These are phyloP conservation scores for Suhomyces emberorum DNA, from an alignment of 805 yeast species.

Conservation along the genomic window DNA sequence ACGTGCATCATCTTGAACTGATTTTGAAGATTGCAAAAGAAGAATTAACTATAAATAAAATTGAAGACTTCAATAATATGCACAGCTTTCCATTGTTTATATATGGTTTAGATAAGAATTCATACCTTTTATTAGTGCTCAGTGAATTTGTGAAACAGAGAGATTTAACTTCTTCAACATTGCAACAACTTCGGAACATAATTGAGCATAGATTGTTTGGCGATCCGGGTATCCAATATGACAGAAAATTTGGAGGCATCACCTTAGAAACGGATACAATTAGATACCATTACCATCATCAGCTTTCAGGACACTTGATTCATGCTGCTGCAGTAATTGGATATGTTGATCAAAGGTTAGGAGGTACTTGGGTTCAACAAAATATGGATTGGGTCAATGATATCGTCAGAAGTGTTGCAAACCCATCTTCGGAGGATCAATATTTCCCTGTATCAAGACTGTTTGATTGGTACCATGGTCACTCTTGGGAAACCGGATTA, in stretches of 20 bases:
- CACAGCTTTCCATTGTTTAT: slow-evolving; percentile 51
- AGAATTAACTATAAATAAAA: slow-evolving; percentile 45
- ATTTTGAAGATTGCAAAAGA: slow-evolving; percentile 44
- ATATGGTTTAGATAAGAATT: slow-evolving; percentile 53
- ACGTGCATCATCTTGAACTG: slow-evolving; percentile 41
- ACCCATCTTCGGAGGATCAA: slow-evolving; percentile 17
- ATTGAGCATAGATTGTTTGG: slow-evolving; percentile 39
- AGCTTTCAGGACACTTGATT: slow-evolving; percentile 80
- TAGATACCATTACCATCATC: slow-evolving; percentile 82
- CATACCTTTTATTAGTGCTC: slow-evolving; percentile 51
- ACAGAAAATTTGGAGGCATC: slow-evolving; percentile 53
- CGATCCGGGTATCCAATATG: slow-evolving; percentile 48
- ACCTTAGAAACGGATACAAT: slow-evolving; percentile 54
- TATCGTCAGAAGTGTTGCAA: slow-evolving; percentile 24
- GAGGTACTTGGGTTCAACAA: slow-evolving; percentile 51
- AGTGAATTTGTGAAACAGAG: slow-evolving; percentile 46
- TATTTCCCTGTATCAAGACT: slow-evolving; percentile 23
- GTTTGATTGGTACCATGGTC: slow-evolving; percentile 26
- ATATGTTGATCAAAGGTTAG: slow-evolving; percentile 50
- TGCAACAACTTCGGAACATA: slow-evolving; percentile 40
- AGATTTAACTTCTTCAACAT: slow-evolving; percentile 32
- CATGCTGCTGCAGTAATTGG: slow-evolving; percentile 82
- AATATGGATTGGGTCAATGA: slow-evolving; percentile 21
- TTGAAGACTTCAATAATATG: slow-evolving; percentile 32
- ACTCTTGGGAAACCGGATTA: slow-evolving; percentile 26